A percentile compares a stretch with the other conserved stretches of the same genome.
Conservation (phyloP, 352 stramenopile genomes). For the Thalassiosira hispida region DNA sequence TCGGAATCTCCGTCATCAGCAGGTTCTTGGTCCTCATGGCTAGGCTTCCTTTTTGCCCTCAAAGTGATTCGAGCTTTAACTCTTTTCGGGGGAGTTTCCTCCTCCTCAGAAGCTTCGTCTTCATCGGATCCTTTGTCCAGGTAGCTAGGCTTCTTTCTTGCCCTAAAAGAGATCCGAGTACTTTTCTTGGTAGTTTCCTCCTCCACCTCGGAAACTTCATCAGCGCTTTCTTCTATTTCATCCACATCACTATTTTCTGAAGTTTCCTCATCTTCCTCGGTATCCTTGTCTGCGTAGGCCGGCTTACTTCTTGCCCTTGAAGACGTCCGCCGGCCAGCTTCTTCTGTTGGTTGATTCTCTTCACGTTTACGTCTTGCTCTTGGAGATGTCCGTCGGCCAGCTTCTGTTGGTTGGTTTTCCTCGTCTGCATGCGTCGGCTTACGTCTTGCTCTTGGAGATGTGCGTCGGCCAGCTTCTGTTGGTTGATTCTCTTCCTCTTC, state of each 20-base stretch:
- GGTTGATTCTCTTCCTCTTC: no score
- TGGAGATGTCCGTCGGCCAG: no score
- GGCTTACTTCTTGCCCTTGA: constrained; percentile 18
- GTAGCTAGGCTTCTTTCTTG: constrained; percentile 8
- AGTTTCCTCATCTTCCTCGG: constrained; percentile 7
- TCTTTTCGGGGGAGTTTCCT: constrained; percentile 3
- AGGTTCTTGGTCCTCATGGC: background rate
- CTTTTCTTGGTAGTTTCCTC: background rate
- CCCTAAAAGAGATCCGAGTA: constrained; percentile 5
- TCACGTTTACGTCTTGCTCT: no score
- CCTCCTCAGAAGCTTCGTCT: constrained; percentile 17
- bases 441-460: constrained; percentile 7
- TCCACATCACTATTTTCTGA: background rate
- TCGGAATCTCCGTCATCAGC: constrained; percentile 9
- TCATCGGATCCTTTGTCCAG: no score
- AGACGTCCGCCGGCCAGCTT: background rate
- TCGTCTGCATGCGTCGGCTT: constrained; percentile 9
- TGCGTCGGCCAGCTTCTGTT: no score
- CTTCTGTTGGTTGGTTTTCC: background rate
- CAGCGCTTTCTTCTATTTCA: constrained; percentile 12
- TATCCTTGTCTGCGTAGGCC: background rate
- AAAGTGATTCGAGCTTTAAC: no score
- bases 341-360: no score
- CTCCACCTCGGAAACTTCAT: constrained; percentile 3
- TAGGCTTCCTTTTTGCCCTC: constrained; percentile 17